Conservation (phyloP, 2,329 filamentous ascomycete species). For the Coniochaeta hoffmannii region DNA sequence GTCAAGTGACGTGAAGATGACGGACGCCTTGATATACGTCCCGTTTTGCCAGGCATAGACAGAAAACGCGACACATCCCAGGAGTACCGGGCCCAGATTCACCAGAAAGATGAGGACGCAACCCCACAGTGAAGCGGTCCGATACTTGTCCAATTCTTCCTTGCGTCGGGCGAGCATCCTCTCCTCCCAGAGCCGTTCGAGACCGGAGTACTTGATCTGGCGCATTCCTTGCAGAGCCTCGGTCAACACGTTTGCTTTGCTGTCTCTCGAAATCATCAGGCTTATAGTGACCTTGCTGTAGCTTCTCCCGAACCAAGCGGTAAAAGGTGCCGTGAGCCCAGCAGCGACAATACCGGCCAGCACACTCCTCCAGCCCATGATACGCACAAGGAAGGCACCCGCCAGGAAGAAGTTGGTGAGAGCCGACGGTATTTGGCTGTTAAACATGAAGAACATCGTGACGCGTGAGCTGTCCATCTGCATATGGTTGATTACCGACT, state of each 20-base stretch:
- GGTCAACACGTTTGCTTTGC: conserved; percentile 25
- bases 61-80: conserved; percentile 22
- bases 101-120: conserved; percentile 21
- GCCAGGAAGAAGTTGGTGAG: conserved; percentile 24
- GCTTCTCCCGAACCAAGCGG: conserved; percentile 19
- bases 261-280: conserved; percentile 27
- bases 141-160: conserved; percentile 26
- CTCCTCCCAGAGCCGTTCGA: conserved; percentile 25
- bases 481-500: conserved; percentile 28
- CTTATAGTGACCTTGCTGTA: conserved; percentile 23
- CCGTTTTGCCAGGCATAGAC: conserved; percentile 24
- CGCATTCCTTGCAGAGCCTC: conserved; percentile 29
- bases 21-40: conserved; percentile 23
- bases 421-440: conserved; percentile 25
- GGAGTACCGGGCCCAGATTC: conserved; percentile 23
- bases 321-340: conserved; percentile 20
- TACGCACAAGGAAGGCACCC: conserved; percentile 19
- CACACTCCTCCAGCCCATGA: conserved; percentile 25
- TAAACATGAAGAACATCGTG: conserved; percentile 22
- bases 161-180: conserved; percentile 25
- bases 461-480: conserved; percentile 25
- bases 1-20: conserved; percentile 26
- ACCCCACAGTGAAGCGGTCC: conserved; percentile 22
- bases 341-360: conserved; percentile 21
- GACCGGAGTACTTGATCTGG: conserved; percentile 29